Conservation (phyloP, 164 flowering plant genomes). For the grape (Vitis vinifera) region ASM3070453v1 NC_081821.1:9951001-9951500, state of each 20-base stretch:
- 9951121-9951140: too few species aligned
- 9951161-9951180: too few species aligned
- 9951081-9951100: too few species aligned
- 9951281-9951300: conserved; percentile 95
- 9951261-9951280: conserved; percentile 1
- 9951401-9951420: background rate
- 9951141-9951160: too few species aligned
- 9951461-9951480: background rate
- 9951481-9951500: conserved; percentile 92
- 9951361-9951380: conserved; percentile 82
- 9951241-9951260: background rate
- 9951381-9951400: conserved; percentile 45
- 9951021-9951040: too few species aligned
- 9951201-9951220: background rate
- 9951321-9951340: conserved; percentile 78
- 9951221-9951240: background rate
- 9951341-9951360: conserved; percentile 87
- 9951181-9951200: background rate
- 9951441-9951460: background rate
- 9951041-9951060: too few species aligned
- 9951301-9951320: conserved; percentile 83
- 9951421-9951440: background rate
- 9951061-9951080: too few species aligned
- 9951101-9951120: too few species aligned
- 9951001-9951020: too few species aligned